Evolutionary conservation across 495 filamentous ascomycete species (phyloP).

Genomic region (Aspergillus egyptiacus): DNA sequence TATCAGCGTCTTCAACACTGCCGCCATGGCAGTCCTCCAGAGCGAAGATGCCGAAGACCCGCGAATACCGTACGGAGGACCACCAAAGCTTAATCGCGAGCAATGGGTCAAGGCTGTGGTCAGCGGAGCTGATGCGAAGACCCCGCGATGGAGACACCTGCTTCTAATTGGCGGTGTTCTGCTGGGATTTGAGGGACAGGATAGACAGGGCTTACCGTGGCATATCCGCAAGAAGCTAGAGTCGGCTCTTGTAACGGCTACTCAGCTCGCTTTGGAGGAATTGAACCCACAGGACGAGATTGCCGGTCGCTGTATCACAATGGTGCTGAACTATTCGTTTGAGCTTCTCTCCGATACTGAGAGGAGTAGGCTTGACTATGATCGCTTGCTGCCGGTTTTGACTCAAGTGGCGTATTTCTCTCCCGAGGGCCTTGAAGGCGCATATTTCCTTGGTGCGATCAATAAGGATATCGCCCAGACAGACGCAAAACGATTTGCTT

Average conservation of each 20-base stretch:
- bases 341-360: conserved; percentile 58
- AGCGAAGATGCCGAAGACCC: conserved; percentile 44
- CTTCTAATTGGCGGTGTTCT: conserved; percentile 75
- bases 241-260: conserved; percentile 67
- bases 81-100: conserved; percentile 52
- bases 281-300: conserved; percentile 44
- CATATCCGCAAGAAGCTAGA: conserved; percentile 67
- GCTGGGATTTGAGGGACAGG: conserved; percentile 69
- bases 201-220: conserved; percentile 55
- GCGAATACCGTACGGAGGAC: conserved; percentile 31
- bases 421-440: conserved; percentile 71
- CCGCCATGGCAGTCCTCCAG: conserved; percentile 60
- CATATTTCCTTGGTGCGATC: conserved; percentile 73
- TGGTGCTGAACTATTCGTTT: conserved; percentile 77
- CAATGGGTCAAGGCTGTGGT: conserved; percentile 81
- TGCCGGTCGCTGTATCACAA: conserved; percentile 54
- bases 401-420: conserved; percentile 62
- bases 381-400: conserved; percentile 66
- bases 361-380: conserved; percentile 60
- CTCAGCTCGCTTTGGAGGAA: conserved; percentile 67
- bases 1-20: conserved; percentile 83
- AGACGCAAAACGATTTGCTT: conserved; percentile 60
- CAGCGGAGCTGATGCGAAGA: conserved; percentile 76
- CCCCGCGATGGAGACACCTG: conserved; percentile 82
- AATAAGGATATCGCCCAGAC: conserved; percentile 65